These are phyloP conservation scores for Aspergillus sp. DNA, from an alignment of 2,329 filamentous ascomycete genomes.

Conservation along the genomic window DNA sequence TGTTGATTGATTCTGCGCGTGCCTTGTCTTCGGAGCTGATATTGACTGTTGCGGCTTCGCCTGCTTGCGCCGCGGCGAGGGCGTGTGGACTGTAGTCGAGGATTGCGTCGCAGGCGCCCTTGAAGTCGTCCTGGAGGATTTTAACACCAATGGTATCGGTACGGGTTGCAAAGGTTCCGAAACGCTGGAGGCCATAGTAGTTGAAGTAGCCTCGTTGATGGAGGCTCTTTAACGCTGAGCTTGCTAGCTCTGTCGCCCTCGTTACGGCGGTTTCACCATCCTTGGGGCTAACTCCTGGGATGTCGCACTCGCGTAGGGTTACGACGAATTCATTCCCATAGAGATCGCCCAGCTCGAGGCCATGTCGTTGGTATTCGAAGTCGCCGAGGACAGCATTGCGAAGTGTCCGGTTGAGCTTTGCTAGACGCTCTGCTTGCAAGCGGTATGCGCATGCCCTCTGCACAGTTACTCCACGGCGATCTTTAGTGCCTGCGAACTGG, in stretches of 20 bases:
- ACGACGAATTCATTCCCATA: conserved; percentile 91
- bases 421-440: conserved; percentile 62
- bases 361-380: conserved; percentile 71
- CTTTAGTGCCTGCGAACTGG: conserved; percentile 86
- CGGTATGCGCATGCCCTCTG: conserved; percentile 73
- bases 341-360: conserved; percentile 79
- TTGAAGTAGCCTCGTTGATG: conserved; percentile 83
- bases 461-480: conserved; percentile 80
- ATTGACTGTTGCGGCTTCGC: conserved; percentile 40
- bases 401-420: conserved; percentile 60
- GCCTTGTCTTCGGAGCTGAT: conserved; percentile 73
- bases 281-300: conserved; percentile 48
- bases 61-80: conserved; percentile 56
- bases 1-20: conserved; percentile 75
- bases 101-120: conserved; percentile 75
- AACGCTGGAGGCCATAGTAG: conserved; percentile 96
- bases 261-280: conserved; percentile 48
- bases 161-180: conserved; percentile 81
- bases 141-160: conserved; percentile 83
- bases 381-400: conserved; percentile 70
- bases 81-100: conserved; percentile 69
- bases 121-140: conserved; percentile 78
- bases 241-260: conserved; percentile 49
- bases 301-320: conserved; percentile 79
- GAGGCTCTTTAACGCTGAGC: conserved; percentile 64